A percentile compares a stretch with the other conserved stretches of the same genome.
Evolutionary conservation across 106 monocot species (phyloP).

Genomic region (Amphibolis antarctica): DNA sequence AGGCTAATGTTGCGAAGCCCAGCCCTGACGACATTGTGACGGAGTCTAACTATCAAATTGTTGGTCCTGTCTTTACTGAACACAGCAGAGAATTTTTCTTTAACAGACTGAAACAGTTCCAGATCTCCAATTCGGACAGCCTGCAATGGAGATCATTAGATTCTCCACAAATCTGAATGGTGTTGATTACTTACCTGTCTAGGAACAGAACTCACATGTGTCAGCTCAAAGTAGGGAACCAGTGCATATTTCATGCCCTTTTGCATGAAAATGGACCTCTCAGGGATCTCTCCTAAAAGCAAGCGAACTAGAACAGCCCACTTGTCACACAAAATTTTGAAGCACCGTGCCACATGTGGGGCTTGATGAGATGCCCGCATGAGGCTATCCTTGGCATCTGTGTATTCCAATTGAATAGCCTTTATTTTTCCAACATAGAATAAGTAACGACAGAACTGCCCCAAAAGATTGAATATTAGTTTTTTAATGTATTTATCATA

Average conservation of each 20-base stretch:
- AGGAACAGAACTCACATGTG: constrained; percentile 59
- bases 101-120: constrained; percentile 65
- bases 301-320: constrained; percentile 89
- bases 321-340: constrained; percentile 88
- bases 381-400: constrained; percentile 92
- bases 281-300: constrained; percentile 91
- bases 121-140: constrained; percentile 93
- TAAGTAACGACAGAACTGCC: constrained; percentile 80
- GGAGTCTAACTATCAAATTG: constrained; percentile 86
- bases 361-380: constrained; percentile 92
- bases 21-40: constrained; percentile 92
- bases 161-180: background rate
- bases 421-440: constrained; percentile 94
- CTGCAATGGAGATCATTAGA: constrained; percentile 24
- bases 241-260: constrained; percentile 93
- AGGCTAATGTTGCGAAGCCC: constrained; percentile 95
- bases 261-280: constrained; percentile 97
- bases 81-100: constrained; percentile 60
- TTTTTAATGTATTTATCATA: background rate
- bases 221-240: constrained; percentile 89
- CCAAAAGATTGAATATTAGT: background rate
- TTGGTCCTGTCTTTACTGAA: constrained; percentile 62
- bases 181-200: background rate
- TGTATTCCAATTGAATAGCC: constrained; percentile 97
- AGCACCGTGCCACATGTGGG: constrained; percentile 66